A percentile compares a stretch with the other conserved stretches of the same genome.
Evolutionary conservation across 2,329 filamentous ascomycete species (phyloP).

Genomic region (Botrytis paeoniae): DNA sequence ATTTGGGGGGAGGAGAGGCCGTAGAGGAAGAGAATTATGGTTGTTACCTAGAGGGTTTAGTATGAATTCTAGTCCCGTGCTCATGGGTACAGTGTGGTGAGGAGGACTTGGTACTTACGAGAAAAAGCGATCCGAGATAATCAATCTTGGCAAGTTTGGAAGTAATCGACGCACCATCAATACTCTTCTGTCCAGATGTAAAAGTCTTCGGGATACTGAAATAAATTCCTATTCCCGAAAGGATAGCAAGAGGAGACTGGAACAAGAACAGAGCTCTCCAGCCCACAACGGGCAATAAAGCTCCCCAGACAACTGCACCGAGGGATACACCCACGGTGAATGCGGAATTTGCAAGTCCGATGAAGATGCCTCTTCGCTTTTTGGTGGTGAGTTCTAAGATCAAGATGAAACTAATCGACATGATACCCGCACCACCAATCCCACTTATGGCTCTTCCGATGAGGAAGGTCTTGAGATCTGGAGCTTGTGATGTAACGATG

Average conservation of each 20-base stretch:
- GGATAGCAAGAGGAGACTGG: constrained; percentile 62
- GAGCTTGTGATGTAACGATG: constrained; percentile 60
- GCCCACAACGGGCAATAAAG: constrained; percentile 59
- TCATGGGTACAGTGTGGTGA: neutral
- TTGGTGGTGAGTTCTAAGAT: constrained; percentile 70
- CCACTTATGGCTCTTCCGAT: constrained; percentile 66
- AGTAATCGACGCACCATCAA: constrained; percentile 40
- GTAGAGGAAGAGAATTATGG: constrained; percentile 70
- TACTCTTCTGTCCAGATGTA: constrained; percentile 38
- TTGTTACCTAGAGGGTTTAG: constrained; percentile 49
- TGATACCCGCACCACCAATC: constrained; percentile 66
- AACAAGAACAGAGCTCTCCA: constrained; percentile 74
- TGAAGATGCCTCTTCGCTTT: constrained; percentile 66
- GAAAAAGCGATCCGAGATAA: constrained; percentile 66
- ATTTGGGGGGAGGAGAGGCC: constrained; percentile 64
- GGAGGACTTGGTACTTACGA: constrained; percentile 47
- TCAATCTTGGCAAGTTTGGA: constrained; percentile 66
- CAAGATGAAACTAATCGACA: constrained; percentile 71
- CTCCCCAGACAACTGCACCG: constrained; percentile 68
- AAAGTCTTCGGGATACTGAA: constrained; percentile 59
- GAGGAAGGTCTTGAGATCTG: constrained; percentile 60
- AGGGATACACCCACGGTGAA: constrained; percentile 70
- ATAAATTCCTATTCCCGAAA: constrained; percentile 61
- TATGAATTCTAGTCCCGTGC: neutral
- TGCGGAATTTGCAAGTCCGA: constrained; percentile 70